These are phyloP conservation scores for Withania somnifera DNA, from an alignment of 305 asterid species.

Conservation along the genomic window DNA sequence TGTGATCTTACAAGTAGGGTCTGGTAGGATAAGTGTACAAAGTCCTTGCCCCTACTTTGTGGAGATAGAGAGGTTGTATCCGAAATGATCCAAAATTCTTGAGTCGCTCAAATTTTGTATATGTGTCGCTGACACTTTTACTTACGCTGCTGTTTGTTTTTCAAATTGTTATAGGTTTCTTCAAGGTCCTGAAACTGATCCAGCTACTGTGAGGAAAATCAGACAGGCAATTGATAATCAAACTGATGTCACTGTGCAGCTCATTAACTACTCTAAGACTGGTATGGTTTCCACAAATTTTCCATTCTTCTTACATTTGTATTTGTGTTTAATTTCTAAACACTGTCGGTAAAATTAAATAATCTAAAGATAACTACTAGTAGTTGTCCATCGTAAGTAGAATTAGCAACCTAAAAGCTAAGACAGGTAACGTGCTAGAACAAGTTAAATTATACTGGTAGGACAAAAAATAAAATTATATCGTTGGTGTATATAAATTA, in stretches of 20 bases:
- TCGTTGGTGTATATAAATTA: neutral
- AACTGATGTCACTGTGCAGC: constrained; percentile 93
- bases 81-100: too few relatives aligned
- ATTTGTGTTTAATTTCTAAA: neutral
- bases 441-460: neutral
- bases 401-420: neutral
- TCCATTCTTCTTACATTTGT: neutral
- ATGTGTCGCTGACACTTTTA: too few relatives aligned
- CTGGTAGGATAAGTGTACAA: too few relatives aligned
- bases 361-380: neutral
- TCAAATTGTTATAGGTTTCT: constrained; percentile 53
- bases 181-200: constrained; percentile 99
- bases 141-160: neutral
- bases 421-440: neutral
- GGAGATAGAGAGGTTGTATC: too few relatives aligned
- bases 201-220: constrained; percentile 79
- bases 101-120: too few relatives aligned
- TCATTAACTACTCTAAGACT: constrained; percentile 86
- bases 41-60: too few relatives aligned
- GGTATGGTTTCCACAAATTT: constrained; percentile 27
- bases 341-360: neutral
- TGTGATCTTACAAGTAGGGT: too few relatives aligned
- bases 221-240: constrained; percentile 92
- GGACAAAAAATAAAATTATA: neutral
- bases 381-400: neutral